Evolutionary conservation across 2,329 filamentous ascomycete genomes (phyloP), one percentile per base, ranked within the genome.

Genomic region (Incumbomyces lentus): DNA sequence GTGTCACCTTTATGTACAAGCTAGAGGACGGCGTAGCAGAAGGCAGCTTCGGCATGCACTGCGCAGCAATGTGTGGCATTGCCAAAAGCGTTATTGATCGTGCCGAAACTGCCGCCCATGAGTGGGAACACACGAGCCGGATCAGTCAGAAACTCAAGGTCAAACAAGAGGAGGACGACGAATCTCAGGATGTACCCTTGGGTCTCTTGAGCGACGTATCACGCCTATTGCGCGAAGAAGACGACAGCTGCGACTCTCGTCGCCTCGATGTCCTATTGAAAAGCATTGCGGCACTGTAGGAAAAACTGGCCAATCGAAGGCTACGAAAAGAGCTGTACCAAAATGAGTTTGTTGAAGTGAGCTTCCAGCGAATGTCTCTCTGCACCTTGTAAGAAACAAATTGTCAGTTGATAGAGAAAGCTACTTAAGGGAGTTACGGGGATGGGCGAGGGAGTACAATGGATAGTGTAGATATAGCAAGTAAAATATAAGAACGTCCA

Each of bases 31-130:
- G 92, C 1, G 87, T 96, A 8, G 92, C 92, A 0, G 89, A 96
- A 64, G 92, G 92, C 13, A 94, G 86, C 60, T 98, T 96, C 60
- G 92, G 92, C 58, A 98, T 98, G 92, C 92, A 98, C 64, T 98
- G 92, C 62, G 92, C 92, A 1, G 83, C 87, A 50, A 98, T 98
- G 92, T 98, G 92, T 58, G 92, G 92, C 1, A 96, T 98, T 53
- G 79, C 87, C 0, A 71, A 72, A 37, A 81, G 81, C 46, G 81
- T 98, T 13, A 87, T 98, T 51, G 81, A 89, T 60, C 72, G 84
- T 17, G 92, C 92, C 0, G 92, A 98, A 65, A 78, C 82, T 17
- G 92, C 92, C 5, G 92, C 92, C 1, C 81, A 75, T 56, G 86
- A 88, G 59, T 96, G 92, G 88, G 92, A 98, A 68, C 88, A 95